phyloP scores from a whole-genome alignment of 2,329 filamentous ascomycete genomes.

The Dothistroma pini region DNA sequence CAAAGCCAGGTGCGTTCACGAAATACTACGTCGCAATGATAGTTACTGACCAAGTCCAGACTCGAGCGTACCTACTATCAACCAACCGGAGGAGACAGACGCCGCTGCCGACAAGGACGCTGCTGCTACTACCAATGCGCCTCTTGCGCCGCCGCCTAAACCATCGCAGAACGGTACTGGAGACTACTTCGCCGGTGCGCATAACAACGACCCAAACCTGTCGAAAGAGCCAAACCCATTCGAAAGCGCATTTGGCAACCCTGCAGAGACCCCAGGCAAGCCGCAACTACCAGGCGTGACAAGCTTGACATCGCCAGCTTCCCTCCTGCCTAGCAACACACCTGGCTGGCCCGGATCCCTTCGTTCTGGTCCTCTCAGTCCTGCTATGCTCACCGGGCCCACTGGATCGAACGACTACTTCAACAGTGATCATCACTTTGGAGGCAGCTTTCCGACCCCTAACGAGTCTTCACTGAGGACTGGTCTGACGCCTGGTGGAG shows the following conservation, averaged over 20 bases:
- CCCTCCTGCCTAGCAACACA: constrained; percentile 69
- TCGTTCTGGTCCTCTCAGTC: constrained; percentile 87
- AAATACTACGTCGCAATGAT: constrained; percentile 6
- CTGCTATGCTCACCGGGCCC: constrained; percentile 91
- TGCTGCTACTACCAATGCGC: constrained; percentile 42
- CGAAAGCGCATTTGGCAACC: constrained; percentile 81
- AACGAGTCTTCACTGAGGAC: constrained; percentile 94
- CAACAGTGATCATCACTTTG: constrained; percentile 64
- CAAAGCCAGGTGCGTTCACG: constrained; percentile 21
- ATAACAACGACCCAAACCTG: constrained; percentile 46
- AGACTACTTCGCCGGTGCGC: constrained; percentile 50
- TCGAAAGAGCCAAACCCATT: constrained; percentile 92
- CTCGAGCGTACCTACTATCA: constrained; percentile 32
- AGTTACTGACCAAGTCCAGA: constrained; percentile 10
- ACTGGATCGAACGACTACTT: constrained; percentile 76
- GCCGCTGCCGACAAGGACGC: constrained; percentile 28
- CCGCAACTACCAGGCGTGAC: constrained; percentile 84
- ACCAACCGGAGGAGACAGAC: constrained; percentile 33
- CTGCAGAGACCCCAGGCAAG: constrained; percentile 74
- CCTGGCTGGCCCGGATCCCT: constrained; percentile 83
- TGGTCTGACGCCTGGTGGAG: constrained; percentile 88
- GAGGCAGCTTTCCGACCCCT: constrained; percentile 84
- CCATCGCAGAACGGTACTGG: constrained; percentile 43
- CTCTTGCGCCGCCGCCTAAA: constrained; percentile 52
- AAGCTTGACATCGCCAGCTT: constrained; percentile 83